Conservation (phyloP, 164 flowering plant species). For the Santalum album region DNA sequence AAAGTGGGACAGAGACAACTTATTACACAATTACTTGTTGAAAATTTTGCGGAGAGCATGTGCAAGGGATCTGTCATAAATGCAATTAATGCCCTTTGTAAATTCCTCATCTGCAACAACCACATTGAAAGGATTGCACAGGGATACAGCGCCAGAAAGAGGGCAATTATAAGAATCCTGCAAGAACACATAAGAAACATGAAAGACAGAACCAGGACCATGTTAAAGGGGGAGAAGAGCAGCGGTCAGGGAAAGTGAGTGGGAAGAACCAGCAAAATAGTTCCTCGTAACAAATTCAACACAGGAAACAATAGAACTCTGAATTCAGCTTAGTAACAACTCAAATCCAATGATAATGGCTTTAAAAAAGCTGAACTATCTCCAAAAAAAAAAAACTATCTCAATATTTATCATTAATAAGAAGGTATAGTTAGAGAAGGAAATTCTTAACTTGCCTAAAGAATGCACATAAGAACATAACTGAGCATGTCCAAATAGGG, state of each 20-base stretch:
- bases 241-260: not conserved
- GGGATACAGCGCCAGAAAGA: conserved; percentile 83
- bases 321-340: too few relatives aligned
- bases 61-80: conserved; percentile 84
- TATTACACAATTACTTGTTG: conserved; percentile 43
- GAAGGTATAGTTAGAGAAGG: too few relatives aligned
- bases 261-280: too few relatives aligned
- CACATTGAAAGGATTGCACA: conserved; percentile 94
- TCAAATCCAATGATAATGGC: too few relatives aligned
- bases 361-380: too few relatives aligned
- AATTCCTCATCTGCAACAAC: conserved; percentile 84
- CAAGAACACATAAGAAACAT: conserved; percentile 14
- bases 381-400: too few relatives aligned
- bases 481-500: too few relatives aligned
- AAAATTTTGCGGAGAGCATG: conserved; percentile 58
- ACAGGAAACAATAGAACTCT: too few relatives aligned
- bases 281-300: too few relatives aligned
- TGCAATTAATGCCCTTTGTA: conserved; percentile 74
- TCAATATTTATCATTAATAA: too few relatives aligned
- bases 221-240: not conserved
- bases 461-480: too few relatives aligned
- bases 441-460: too few relatives aligned
- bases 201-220: conserved; percentile 1
- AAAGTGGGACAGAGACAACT: conserved; percentile 1
- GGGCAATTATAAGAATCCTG: conserved; percentile 76